A percentile compares a stretch with the other conserved stretches of the same genome.
Evolutionary conservation across 2,329 filamentous ascomycete genomes (phyloP).

Genomic region (Arthrobotrys pseudoclavata): DNA sequence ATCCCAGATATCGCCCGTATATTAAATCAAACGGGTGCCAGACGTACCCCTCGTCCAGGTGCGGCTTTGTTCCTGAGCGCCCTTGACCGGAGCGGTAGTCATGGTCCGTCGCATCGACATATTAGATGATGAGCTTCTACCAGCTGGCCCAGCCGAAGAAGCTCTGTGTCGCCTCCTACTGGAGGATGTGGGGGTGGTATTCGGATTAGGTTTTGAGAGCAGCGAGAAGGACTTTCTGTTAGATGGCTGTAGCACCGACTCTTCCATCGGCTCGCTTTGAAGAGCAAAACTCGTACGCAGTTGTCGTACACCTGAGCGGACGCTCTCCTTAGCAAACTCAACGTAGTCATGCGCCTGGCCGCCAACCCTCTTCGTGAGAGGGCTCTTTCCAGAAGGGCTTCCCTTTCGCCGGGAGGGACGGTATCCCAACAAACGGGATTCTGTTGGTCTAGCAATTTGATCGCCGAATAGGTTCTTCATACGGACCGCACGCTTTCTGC

Average conservation of each 20-base stretch:
- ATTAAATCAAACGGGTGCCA: constrained; percentile 50
- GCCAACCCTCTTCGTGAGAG: constrained; percentile 39
- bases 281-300: constrained; percentile 59
- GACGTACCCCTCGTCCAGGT: constrained; percentile 54
- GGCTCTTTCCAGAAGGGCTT: constrained; percentile 39
- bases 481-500: constrained; percentile 52
- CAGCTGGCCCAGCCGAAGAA: constrained; percentile 59
- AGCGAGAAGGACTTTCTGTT: constrained; percentile 54
- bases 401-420: constrained; percentile 29
- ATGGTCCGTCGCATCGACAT: constrained; percentile 53
- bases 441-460: constrained; percentile 50
- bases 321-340: constrained; percentile 56
- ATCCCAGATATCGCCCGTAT: constrained; percentile 36
- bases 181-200: constrained; percentile 33
- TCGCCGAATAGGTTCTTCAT: constrained; percentile 58
- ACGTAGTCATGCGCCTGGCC: constrained; percentile 52
- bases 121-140: constrained; percentile 50
- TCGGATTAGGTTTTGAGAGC: constrained; percentile 48
- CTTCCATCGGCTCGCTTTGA: constrained; percentile 55
- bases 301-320: constrained; percentile 58
- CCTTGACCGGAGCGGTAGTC: constrained; percentile 46
- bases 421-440: constrained; percentile 44
- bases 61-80: constrained; percentile 58
- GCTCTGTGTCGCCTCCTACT: constrained; percentile 55
- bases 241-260: constrained; percentile 33